Conservation (phyloP, 1,139 yeast genomes). For the Taiozyma sp. region DNA sequence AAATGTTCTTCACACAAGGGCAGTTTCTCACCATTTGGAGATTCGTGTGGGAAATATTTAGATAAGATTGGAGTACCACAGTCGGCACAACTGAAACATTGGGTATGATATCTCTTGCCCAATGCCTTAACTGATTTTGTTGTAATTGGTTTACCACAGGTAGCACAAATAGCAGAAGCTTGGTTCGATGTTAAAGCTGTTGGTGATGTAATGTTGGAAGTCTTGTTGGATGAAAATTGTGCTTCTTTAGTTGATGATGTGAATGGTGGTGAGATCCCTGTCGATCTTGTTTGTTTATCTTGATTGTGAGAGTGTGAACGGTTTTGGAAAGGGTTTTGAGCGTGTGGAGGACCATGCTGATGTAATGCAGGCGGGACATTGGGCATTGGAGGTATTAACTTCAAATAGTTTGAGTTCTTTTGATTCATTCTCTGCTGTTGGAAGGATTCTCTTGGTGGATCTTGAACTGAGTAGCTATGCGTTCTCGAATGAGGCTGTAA, state of each 20-base stretch:
- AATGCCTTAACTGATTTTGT: conserved; percentile 88
- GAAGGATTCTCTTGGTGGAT: conserved; percentile 1
- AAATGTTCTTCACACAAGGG: conserved; percentile 93
- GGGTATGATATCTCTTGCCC: conserved; percentile 73
- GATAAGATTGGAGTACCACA: conserved; percentile 68
- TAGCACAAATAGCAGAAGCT: conserved; percentile 42
- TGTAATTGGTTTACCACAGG: conserved; percentile 61
- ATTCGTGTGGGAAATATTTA: conserved; percentile 41
- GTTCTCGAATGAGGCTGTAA: conserved; percentile 3
- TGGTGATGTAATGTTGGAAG: conserved; percentile 1
- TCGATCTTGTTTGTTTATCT: conserved; percentile 1
- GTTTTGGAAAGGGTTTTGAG: not conserved
- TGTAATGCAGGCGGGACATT: not conserved
- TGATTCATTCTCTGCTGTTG: conserved; percentile 9
- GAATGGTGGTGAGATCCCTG: conserved; percentile 6
- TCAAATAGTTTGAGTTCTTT: conserved; percentile 12
- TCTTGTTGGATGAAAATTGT: not conserved
- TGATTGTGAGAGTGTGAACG: conserved; percentile 1
- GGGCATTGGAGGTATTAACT: conserved; percentile 21
- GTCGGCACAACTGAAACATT: conserved; percentile 81
- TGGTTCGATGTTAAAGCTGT: conserved; percentile 10
- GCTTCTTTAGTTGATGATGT: conserved; percentile 7
- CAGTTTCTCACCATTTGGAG: conserved; percentile 40
- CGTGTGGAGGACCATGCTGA: not conserved
- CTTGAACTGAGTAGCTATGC: not conserved